Base-by-base conservation (phyloP, 176 grass and related monocot genomes). In the Oryza glumipatula region DNA sequence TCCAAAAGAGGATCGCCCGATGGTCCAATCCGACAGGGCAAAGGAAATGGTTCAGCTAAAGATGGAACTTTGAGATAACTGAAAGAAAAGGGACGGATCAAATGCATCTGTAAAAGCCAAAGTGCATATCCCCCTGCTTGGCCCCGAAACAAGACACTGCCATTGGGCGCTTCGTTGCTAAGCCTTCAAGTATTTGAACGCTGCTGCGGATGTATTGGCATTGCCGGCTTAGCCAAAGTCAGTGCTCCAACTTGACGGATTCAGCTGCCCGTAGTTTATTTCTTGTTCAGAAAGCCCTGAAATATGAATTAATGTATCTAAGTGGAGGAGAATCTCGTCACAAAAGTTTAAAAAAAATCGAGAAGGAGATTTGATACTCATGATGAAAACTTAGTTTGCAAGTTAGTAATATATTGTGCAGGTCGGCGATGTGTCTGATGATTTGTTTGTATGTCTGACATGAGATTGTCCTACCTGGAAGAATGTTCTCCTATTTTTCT, bases 141-240 rank as follows among this genome's bases (percentile, higher is more conserved):
- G 79, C 79, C 80, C 14, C 21, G 24, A 68, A 82, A 69, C 84
- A 22, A 49, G 75, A 87, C 4, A 6, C 7, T 38, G 75, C 63
- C 88, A 83, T 80, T 87, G 30, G 84, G 88, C 84, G 74, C 84
- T 90, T 86, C 79, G 28, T 36, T 26, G 74, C 33, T 87, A 87
- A 90, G 84, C 75, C 73, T 76, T 69, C 38, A 87, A 90, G 80
- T 60, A 67, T 70, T 70, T 69, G 48, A 41, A n/a, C 63, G 9
- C 61, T 21, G 48, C 19, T 5, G 8, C 4, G 39, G 77, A 67
- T 23, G 26, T 23, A 61, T 60, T 22, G 56, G 45, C 32, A 24
- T 35, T 38, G 67, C 79, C 16, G 38, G 76, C 41, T 70, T 75
- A 49, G 80, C 44, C 39, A 22, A 28, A 63, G 61, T 78, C 80